Evolutionary conservation across 805 yeast species (phyloP).

Genomic region (Spathaspora hagerdaliae): DNA sequence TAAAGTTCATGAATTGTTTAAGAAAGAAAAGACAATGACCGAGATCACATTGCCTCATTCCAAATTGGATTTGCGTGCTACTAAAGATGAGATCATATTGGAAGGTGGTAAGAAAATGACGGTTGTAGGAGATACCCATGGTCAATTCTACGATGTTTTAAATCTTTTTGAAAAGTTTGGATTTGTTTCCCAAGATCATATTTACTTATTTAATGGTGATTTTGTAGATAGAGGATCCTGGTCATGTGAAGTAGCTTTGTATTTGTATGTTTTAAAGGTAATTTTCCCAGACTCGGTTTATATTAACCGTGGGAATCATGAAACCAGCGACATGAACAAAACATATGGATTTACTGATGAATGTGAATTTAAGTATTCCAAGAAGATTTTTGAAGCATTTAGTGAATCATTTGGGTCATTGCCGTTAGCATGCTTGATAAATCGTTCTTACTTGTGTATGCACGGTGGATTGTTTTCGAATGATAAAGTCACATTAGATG

Average conservation of each 20-base stretch:
- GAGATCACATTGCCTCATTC: conserved; percentile 52
- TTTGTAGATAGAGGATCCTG: conserved; percentile 98
- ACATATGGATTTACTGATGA: conserved; percentile 97
- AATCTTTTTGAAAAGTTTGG: conserved; percentile 78
- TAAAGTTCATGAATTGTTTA: conserved; percentile 62
- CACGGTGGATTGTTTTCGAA: conserved; percentile 94
- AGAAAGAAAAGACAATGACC: conserved; percentile 66
- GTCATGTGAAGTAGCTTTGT: conserved; percentile 93
- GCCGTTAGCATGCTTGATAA: conserved; percentile 82
- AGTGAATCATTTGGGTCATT: conserved; percentile 80
- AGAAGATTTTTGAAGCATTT: conserved; percentile 75
- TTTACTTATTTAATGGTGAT: conserved; percentile 91
- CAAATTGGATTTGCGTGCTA: conserved; percentile 9
- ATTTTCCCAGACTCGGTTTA: conserved; percentile 66
- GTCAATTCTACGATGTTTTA: conserved; percentile 88
- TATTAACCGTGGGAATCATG: conserved; percentile 94
- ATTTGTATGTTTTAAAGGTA: conserved; percentile 72
- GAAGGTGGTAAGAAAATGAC: conserved; percentile 51
- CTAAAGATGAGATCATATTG: conserved; percentile 21
- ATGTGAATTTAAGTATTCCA: conserved; percentile 84
- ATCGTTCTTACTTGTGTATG: conserved; percentile 76
- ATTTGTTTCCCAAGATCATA: conserved; percentile 58
- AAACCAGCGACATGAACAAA: conserved; percentile 93
- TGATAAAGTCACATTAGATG: conserved; percentile 66
- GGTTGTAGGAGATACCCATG: conserved; percentile 97